phyloP scores from a whole-genome alignment of 495 filamentous ascomycete species.

The Jackrogersella minutella region DNA sequence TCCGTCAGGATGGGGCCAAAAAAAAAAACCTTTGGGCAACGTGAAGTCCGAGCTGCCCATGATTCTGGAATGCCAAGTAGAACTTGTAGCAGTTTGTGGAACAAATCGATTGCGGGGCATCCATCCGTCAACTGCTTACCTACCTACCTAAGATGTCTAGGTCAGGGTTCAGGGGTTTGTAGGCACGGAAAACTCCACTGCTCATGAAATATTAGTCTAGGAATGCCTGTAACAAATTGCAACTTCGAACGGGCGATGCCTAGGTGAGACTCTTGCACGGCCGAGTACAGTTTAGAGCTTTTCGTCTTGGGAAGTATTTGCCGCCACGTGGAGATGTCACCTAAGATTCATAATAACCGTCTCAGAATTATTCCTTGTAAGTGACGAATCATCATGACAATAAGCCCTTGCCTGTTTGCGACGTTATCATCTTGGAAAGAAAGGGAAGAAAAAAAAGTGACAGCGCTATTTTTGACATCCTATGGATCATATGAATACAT shows the following conservation, averaged over 20 bases:
- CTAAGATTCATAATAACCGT: constrained; percentile 19
- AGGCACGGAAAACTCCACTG: too few relatives aligned
- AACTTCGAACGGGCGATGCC: constrained; percentile 4
- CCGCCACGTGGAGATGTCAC: constrained; percentile 26
- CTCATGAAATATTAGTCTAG: too few relatives aligned
- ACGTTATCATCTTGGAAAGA: constrained; percentile 36
- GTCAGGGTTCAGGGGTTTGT: constrained; percentile 1
- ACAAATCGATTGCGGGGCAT: constrained; percentile 31
- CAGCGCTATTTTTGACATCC: constrained; percentile 10
- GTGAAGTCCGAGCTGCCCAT: constrained; percentile 6
- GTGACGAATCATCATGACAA: constrained; percentile 27
- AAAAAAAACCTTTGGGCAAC: background rate
- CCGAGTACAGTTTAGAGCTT: constrained; percentile 1
- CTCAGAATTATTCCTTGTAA: constrained; percentile 24
- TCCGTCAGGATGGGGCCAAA: background rate
- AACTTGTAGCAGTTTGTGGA: constrained; percentile 10
- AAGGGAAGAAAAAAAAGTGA: constrained; percentile 41
- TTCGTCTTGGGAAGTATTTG: constrained; percentile 5
- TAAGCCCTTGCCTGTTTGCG: constrained; percentile 13
- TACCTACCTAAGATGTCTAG: background rate
- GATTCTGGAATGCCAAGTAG: too few relatives aligned
- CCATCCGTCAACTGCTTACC: background rate
- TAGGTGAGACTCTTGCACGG: background rate
- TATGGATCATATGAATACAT: background rate
- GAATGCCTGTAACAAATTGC: background rate